Base-by-base conservation (phyloP, 2,329 filamentous ascomycete species). In the Colletotrichum acutatum region DNA sequence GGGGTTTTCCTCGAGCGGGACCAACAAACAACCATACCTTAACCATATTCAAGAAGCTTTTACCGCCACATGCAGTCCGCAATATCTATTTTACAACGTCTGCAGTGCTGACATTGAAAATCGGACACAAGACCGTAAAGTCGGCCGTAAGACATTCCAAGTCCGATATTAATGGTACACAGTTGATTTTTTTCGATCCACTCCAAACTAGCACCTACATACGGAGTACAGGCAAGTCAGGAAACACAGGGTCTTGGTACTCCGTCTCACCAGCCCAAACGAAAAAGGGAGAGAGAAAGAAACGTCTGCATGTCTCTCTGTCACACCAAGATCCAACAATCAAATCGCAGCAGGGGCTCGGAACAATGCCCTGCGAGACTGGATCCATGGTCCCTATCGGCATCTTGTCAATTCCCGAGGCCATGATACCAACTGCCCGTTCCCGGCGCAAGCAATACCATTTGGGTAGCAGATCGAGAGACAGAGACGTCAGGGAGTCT, bases 361-460 rank as follows among this genome's bases (percentile, higher is more conserved):
- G 52, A 53, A 68, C 59, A 58, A 68, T 22, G 37, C 64, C 69
- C 69, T 72, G 65, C 65, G 65, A 42, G 16, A 42, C 37, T 49
- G 42, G 11, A 49, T 22, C 24, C 52, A 57, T 14, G 46, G 42
- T 62, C 57, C 57, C 57, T 52, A 30, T 73, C 60, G 66, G 71
- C 22, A 24, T 73, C 60, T 71, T 73, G 30, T n/a, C 71, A 62
- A 11, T 34, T 46, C 56, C 71, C 60, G 66, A 72, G 66, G 19
- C 59, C 64, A 68, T n/a, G n/a, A 26, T 7, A 4, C 30, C 30
- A 46, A 26, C 8, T 49, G 19, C 42, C 42, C 42, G 42, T 49
- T 11, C 42, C 42, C 61, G n/a, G 61, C 61, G n/a, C 46, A 54
- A 54, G 28, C 26, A 11, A 49, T 6, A 16, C 54, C 28, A 32